Conservation (phyloP, 495 filamentous ascomycete species). For the Talaromyces stipitatus region DNA sequence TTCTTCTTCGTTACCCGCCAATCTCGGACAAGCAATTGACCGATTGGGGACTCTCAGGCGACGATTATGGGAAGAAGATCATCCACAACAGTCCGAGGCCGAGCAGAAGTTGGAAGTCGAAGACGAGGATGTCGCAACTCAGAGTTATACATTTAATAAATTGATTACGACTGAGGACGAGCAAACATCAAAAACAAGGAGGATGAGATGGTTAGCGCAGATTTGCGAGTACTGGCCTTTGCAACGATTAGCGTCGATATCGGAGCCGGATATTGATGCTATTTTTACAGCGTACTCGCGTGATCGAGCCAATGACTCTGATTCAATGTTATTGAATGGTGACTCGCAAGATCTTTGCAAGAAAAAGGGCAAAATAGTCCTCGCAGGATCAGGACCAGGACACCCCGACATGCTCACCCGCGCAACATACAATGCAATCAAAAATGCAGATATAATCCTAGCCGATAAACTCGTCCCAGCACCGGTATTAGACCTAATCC, state of each 20-base stretch:
- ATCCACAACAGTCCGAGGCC: constrained; percentile 43
- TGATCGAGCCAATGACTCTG: constrained; percentile 8
- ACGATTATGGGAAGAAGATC: constrained; percentile 73
- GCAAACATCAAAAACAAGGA: constrained; percentile 66
- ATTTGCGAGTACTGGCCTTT: constrained; percentile 99
- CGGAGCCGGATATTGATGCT: constrained; percentile 66
- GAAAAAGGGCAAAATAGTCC: constrained; percentile 61
- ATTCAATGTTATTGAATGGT: constrained; percentile 10
- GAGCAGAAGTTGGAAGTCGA: constrained; percentile 45
- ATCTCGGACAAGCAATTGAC: constrained; percentile 78
- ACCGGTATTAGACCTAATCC: constrained; percentile 79
- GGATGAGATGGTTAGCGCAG: constrained; percentile 89
- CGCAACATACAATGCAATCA: constrained; percentile 82
- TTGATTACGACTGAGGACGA: constrained; percentile 65
- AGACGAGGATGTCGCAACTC: constrained; percentile 77
- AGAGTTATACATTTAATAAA: constrained; percentile 79
- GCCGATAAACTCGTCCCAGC: constrained; percentile 94
- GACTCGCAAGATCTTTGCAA: background rate
- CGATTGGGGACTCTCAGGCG: constrained; percentile 69
- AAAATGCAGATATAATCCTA: constrained; percentile 75
- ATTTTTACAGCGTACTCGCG: constrained; percentile 61
- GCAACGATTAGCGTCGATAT: constrained; percentile 66
- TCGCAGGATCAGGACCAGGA: constrained; percentile 90
- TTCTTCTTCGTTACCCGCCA: constrained; percentile 63
- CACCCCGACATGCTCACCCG: constrained; percentile 85